Evolutionary conservation across 2,329 filamentous ascomycete genomes (phyloP).

Genomic region (Fusarium sp.): DNA sequence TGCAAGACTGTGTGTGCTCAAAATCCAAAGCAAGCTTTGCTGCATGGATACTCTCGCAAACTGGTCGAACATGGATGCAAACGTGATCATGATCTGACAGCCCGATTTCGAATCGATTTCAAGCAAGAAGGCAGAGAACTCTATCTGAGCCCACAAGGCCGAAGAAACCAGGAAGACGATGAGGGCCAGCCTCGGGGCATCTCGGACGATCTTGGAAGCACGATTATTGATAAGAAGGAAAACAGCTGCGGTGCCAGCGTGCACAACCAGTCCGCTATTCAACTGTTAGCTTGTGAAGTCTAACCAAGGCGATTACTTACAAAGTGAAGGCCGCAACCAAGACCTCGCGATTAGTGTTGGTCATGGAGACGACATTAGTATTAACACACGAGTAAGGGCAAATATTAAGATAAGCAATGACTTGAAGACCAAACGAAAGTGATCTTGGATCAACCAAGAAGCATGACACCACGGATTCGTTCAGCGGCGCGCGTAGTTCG

Average conservation of each 20-base stretch:
- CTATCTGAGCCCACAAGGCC: constrained; percentile 62
- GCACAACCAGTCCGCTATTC: constrained; percentile 61
- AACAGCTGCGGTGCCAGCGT: constrained; percentile 58
- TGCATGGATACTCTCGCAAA: constrained; percentile 62
- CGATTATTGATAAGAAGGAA: constrained; percentile 59
- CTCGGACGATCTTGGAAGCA: constrained; percentile 60
- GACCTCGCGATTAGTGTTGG: constrained; percentile 56
- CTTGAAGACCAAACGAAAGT: constrained; percentile 37
- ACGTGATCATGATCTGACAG: constrained; percentile 62
- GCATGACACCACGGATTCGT: constrained; percentile 26
- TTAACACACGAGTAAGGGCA: constrained; percentile 45
- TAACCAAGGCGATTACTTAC: constrained; percentile 49
- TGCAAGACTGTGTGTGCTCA: constrained; percentile 52
- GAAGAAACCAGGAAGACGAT: constrained; percentile 61
- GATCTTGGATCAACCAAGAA: constrained; percentile 35
- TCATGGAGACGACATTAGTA: constrained; percentile 52
- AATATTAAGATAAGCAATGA: constrained; percentile 46
- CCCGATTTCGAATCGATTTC: constrained; percentile 52
- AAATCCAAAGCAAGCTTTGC: constrained; percentile 63
- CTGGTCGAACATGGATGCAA: constrained; percentile 66
- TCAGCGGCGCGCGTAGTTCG: constrained; percentile 26
- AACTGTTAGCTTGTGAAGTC: constrained; percentile 40
- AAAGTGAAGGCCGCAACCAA: constrained; percentile 64
- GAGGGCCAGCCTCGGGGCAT: constrained; percentile 72
- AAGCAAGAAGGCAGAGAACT: constrained; percentile 61